Conservation (phyloP, 73 alveolate species). For the Stentor roeselii region DNA sequence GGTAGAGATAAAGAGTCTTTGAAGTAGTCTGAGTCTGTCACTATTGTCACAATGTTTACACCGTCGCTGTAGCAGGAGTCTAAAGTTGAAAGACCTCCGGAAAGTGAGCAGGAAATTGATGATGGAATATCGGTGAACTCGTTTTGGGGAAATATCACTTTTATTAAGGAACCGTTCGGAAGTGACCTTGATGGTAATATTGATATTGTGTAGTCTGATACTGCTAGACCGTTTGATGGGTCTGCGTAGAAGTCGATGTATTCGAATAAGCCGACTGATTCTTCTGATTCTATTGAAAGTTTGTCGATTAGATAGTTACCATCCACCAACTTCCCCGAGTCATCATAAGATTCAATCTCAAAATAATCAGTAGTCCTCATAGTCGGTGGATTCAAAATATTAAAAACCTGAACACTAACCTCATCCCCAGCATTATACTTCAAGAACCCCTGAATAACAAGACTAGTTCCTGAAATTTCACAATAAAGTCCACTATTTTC, state of each 20-base stretch:
- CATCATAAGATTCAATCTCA: neutral
- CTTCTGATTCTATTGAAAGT: neutral
- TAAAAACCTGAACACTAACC: neutral
- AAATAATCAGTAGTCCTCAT: neutral
- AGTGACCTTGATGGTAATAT: neutral
- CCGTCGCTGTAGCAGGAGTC: conserved; percentile 14
- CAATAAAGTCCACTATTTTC: neutral
- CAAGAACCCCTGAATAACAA: neutral
- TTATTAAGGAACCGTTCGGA: conserved; percentile 12
- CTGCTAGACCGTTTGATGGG: conserved; percentile 1
- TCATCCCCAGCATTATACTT: conserved; percentile 1
- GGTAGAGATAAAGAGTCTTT: neutral
- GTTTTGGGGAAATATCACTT: neutral
- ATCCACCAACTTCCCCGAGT: neutral
- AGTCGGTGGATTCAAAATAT: conserved; percentile 6
- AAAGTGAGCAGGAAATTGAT: neutral
- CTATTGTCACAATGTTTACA: neutral
- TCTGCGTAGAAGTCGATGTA: conserved; percentile 2
- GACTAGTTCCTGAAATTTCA: neutral
- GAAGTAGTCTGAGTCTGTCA: conserved; percentile 12
- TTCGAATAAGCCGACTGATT: neutral
- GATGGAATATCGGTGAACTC: neutral
- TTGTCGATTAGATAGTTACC: neutral
- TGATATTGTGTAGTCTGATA: conserved; percentile 11
- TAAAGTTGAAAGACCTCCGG: neutral